Evolutionary conservation across 139 green algal species (phyloP), one percentile per base, ranked within the genome.

Genomic region (Desmodesmus armatus): DNA sequence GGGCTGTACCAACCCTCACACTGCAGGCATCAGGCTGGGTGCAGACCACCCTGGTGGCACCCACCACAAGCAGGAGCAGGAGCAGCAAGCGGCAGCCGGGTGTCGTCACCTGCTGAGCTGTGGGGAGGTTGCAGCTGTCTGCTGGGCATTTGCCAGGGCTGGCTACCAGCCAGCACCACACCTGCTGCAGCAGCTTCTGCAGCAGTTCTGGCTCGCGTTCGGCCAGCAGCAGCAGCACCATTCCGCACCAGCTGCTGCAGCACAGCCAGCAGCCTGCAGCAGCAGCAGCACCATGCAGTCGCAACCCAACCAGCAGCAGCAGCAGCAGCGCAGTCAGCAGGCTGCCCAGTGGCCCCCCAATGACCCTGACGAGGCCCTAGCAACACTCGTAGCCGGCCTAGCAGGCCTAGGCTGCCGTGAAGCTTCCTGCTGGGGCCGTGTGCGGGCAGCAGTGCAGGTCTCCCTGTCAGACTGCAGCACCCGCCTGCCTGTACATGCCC

Each of bases 141-240:
- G 37, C 29, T 72, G 55, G 76, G 76, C 37, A 3, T 83, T 80
- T 47, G 72, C 72, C 6, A 33, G 47, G 33, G 72, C 19, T 39
- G 72, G 72, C 1, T 83, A 83, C 37, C 39, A 58, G 31, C 31
- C 40, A 40, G 25, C 53, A 62, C 37, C 39, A 33, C 37, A 19
- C 13, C 39, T 83, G 40, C 39, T 71, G 76, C 76, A 83, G 76
- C 55, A 83, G 76, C 39, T 83, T 35, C 76, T 83, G 53, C 39
- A 73, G 53, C 76, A 83, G 25, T 73, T 72, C n/a, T 72, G 40
- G 53, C 0, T 9, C n/a, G 47, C 39, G 17, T 53, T 31, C 11
- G 13, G 31, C 21, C 23, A 83, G 55, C 58, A 73, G 40, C 76
- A 71, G 55, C 76, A 73, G 33, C 43, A 21, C 29, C 39, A 60